Evolutionary conservation across 352 stramenopile genomes (phyloP).

Genomic region (Elongisporangium senticosum): DNA sequence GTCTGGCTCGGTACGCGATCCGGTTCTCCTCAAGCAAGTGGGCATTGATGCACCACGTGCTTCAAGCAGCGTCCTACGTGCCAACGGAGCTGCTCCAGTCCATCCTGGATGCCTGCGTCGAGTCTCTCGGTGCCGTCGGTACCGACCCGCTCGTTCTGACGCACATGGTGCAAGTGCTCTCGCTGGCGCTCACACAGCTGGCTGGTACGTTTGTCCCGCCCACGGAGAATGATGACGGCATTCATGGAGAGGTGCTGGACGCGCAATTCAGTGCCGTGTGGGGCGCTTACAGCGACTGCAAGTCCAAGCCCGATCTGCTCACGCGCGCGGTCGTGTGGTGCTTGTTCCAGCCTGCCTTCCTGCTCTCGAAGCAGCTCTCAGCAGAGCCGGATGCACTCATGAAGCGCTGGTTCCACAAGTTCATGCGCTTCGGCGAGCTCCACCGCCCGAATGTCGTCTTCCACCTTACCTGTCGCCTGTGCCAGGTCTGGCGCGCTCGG

Average conservation of each 20-base stretch:
- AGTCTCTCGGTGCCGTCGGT: conserved; percentile 45
- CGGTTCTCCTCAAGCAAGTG: conserved; percentile 50
- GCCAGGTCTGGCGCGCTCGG: conserved; percentile 54
- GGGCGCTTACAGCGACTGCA: conserved; percentile 62
- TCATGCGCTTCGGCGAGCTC: conserved; percentile 45
- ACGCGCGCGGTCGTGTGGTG: conserved; percentile 61
- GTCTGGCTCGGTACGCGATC: conserved; percentile 25
- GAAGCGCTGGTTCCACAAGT: conserved; percentile 53
- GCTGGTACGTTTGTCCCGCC: conserved; percentile 19
- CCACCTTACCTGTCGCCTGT: conserved; percentile 63
- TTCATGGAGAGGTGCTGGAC: conserved; percentile 36
- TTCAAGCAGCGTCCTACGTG: conserved; percentile 47
- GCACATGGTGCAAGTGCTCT: conserved; percentile 68
- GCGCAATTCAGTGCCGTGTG: conserved; percentile 30
- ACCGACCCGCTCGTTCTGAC: conserved; percentile 50
- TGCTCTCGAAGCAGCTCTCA: conserved; percentile 21
- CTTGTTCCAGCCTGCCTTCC: conserved; percentile 66
- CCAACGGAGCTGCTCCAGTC: conserved; percentile 26
- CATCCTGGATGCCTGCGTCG: conserved; percentile 38
- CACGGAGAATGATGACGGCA: conserved; percentile 12
- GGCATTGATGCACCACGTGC: conserved; percentile 39
- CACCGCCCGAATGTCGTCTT: conserved; percentile 77
- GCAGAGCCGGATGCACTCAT: conserved; percentile 20
- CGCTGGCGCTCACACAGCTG: conserved; percentile 42
- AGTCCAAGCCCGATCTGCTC: conserved; percentile 60